phyloP scores from a whole-genome alignment of 345 rosid species.

The Syzygium aromaticum region DNA sequence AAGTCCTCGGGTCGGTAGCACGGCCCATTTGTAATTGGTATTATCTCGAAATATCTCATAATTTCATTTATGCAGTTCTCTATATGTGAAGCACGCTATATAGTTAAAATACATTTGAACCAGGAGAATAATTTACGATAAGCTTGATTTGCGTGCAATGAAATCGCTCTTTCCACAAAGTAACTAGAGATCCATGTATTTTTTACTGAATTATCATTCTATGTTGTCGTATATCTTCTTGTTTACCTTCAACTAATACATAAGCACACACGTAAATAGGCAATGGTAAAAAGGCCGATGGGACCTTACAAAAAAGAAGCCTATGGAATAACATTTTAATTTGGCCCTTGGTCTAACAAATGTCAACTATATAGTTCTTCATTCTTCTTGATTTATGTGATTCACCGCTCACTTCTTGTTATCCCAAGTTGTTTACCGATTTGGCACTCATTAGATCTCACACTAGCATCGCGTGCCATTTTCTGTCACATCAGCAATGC shows the following conservation, averaged over 20 bases:
- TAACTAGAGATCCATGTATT: too few species aligned
- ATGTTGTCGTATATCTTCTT: not conserved
- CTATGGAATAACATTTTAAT: not conserved
- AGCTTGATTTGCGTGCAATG: too few species aligned
- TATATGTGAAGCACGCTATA: not conserved
- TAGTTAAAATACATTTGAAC: too few species aligned
- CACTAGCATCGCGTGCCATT: not conserved
- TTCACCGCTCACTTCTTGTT: not conserved
- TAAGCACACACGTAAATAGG: not conserved
- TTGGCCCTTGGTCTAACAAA: not conserved
- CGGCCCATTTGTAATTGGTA: not conserved
- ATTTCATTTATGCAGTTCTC: not conserved
- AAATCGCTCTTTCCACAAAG: too few species aligned
- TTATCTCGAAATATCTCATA: not conserved
- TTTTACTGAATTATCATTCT: not conserved
- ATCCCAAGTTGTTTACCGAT: not conserved
- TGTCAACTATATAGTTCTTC: too few species aligned
- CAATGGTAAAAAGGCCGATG: not conserved
- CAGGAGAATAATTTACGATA: too few species aligned
- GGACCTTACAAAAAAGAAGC: not conserved
- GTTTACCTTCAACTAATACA: not conserved
- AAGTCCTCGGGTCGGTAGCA: not conserved
- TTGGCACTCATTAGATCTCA: not conserved
- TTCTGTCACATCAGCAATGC: not conserved
- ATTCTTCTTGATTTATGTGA: too few species aligned